Evolutionary conservation across 139 green algal species (phyloP).

Genomic region (Chlorella vulgaris): DNA sequence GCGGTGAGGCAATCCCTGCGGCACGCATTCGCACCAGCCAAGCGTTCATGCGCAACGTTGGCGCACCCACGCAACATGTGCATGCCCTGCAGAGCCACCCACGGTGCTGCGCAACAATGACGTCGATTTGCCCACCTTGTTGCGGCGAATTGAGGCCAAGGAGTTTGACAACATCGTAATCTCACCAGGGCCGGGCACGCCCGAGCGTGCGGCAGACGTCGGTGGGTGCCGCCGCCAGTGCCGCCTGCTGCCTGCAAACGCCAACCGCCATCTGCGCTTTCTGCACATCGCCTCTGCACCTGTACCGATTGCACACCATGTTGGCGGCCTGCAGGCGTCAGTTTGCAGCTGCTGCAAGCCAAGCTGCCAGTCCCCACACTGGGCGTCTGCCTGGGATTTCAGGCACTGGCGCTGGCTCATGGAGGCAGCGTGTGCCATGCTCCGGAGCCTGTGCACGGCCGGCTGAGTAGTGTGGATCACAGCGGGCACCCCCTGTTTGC

Average conservation of each 20-base stretch:
- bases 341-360: constrained; percentile 62
- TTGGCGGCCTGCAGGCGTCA: constrained; percentile 72
- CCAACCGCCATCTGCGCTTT: not conserved
- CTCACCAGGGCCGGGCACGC: constrained; percentile 93
- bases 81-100: constrained; percentile 59
- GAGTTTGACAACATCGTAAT: constrained; percentile 91
- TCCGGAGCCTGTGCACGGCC: constrained; percentile 91
- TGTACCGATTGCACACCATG: not conserved
- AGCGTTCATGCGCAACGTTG: too few species aligned
- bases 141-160: constrained; percentile 43
- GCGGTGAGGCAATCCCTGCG: constrained; percentile 56
- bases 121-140: constrained; percentile 57
- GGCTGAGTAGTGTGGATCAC: constrained; percentile 79
- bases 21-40: too few species aligned
- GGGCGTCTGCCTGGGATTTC: constrained; percentile 97
- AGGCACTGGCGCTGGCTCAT: constrained; percentile 83
- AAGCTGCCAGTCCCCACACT: constrained; percentile 80
- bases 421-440: constrained; percentile 66
- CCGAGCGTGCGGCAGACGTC: constrained; percentile 70
- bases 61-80: too few species aligned
- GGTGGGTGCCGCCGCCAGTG: constrained; percentile 56
- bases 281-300: not conserved
- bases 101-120: constrained; percentile 88
- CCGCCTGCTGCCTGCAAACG: too few species aligned
- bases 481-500: constrained; percentile 79